Evolutionary conservation across 768 basidiomycete genomes (phyloP), one percentile per base, ranked within the genome.

Genomic region (Phaeolepiota aurea): DNA sequence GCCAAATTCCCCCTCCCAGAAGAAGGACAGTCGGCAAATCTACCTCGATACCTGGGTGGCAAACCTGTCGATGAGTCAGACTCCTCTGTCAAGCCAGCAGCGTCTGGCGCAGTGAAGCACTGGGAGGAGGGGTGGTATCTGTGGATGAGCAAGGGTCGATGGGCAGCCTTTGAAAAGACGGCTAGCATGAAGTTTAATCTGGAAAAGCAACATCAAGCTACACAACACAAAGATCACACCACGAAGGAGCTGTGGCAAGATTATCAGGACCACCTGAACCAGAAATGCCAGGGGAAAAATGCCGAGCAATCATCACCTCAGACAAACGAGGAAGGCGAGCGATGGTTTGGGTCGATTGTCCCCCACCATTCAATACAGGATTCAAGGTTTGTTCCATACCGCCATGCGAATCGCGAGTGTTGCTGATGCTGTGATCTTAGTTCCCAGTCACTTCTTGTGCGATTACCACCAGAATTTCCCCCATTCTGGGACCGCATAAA

Each of bases 101-200:
- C 48, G 12, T 28, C 49, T 18, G 43, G 59, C 45, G 63, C 72
- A 15, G 65, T 62, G 31, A 76, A 72, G 46, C 69, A 73, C 50
- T 88, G 85, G 85, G 69, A 83, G 42, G 76, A 79, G 50, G 84
- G 85, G 3, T 82, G 74, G 71, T 88, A 88, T 52, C 50, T 88
- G 31, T 87, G 83, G 82, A 70, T 74, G 38, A 72, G 74, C 12
- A 66, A 65, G 40, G 76, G 68, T 37, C 64, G 68, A 36, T 65
- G 64, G 54, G 74, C 71, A 9, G 66, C 71, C 5, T 64, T 70
- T 47, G 73, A 80, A 53, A 77, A 76, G 50, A 57, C 79, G 37
- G 59, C 72, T 13, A 64, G 67, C 37, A 86, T 87, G 83, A 68
- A 65, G 48, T 53, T 65, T 42, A 74, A 72, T 44, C 62, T 87